Conservation (phyloP, 2,329 filamentous ascomycete genomes). For the Cytospora piceae region DNA sequence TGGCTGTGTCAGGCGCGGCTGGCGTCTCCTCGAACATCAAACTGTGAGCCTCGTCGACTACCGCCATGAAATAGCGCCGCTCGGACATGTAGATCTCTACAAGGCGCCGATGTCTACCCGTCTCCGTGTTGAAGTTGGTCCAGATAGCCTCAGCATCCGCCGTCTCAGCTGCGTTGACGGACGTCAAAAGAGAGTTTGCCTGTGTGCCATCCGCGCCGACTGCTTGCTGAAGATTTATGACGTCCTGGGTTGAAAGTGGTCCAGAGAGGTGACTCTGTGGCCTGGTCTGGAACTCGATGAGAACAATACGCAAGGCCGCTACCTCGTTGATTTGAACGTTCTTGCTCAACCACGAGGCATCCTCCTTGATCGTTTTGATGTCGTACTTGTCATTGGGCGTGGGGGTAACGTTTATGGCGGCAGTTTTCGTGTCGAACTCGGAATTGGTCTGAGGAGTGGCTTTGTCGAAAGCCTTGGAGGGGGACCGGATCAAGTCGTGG, state of each 20-base stretch:
- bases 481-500: constrained; percentile 68
- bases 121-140: constrained; percentile 63
- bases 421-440: constrained; percentile 81
- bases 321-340: constrained; percentile 79
- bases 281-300: constrained; percentile 83
- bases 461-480: constrained; percentile 68
- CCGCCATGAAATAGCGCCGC: constrained; percentile 68
- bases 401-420: constrained; percentile 81
- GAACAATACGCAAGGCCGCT: constrained; percentile 75
- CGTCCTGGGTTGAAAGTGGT: constrained; percentile 77
- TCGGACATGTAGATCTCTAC: constrained; percentile 74
- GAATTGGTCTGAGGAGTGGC: constrained; percentile 67
- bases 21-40: constrained; percentile 50
- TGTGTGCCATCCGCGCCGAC: constrained; percentile 66
- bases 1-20: constrained; percentile 32
- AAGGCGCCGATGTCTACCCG: constrained; percentile 68
- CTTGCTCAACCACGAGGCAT: constrained; percentile 84
- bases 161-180: constrained; percentile 51
- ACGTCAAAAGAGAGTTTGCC: constrained; percentile 59
- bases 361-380: constrained; percentile 78
- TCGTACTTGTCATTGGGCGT: constrained; percentile 69
- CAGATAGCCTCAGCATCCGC: constrained; percentile 59
- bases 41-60: constrained; percentile 59
- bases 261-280: constrained; percentile 72
- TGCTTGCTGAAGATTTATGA: constrained; percentile 74